phyloP scores from a whole-genome alignment of 257 asterid species.

The Anisodus tanguticus region DNA sequence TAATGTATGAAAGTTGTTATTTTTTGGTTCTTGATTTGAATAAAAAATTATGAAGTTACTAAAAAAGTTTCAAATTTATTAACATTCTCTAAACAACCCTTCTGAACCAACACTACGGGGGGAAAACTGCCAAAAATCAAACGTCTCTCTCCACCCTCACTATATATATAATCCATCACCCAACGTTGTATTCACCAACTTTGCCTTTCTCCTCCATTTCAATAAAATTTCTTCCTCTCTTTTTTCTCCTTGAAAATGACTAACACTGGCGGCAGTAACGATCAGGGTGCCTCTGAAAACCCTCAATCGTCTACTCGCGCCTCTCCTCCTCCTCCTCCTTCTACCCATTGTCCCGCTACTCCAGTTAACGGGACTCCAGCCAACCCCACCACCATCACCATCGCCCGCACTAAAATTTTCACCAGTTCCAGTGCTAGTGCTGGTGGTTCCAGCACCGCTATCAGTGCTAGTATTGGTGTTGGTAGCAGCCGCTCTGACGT shows the following conservation, averaged over 20 bases:
- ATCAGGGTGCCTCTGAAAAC: neutral
- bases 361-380: neutral
- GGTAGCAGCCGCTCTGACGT: neutral
- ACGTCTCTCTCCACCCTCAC: neutral
- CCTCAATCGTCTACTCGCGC: neutral
- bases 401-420: neutral
- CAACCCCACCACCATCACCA: neutral
- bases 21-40: neutral
- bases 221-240: neutral
- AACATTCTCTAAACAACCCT: neutral
- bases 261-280: neutral
- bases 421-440: neutral
- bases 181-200: neutral
- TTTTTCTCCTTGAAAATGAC: neutral
- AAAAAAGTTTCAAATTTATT: neutral
- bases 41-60: neutral
- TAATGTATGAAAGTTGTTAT: neutral
- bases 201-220: neutral
- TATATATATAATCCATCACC: neutral
- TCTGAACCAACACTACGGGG: neutral
- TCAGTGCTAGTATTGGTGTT: neutral
- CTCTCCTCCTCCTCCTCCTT: neutral
- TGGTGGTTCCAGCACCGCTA: neutral
- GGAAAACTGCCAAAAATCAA: neutral
- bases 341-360: neutral